Evolutionary conservation across 768 basidiomycete species (phyloP).

Genomic region (Leucocoprinus sp.): DNA sequence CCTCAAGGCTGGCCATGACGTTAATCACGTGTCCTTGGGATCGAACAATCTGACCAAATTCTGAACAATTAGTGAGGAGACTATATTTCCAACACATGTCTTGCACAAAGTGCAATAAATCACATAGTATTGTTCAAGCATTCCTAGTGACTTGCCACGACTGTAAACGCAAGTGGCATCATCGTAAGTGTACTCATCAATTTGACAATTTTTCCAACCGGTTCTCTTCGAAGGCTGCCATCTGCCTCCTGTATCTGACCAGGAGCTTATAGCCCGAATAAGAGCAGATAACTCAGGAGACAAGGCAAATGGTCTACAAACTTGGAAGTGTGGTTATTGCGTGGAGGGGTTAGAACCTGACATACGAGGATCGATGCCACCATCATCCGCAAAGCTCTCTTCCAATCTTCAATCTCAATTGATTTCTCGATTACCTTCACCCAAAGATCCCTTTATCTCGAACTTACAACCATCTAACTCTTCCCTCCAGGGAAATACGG

Average conservation of each 20-base stretch:
- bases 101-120: conserved; percentile 20
- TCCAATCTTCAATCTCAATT: neutral
- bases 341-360: neutral
- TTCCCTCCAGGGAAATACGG: neutral
- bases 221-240: conserved; percentile 26
- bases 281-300: conserved; percentile 15
- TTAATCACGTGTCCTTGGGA: conserved; percentile 11
- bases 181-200: conserved; percentile 19
- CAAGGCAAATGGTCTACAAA: conserved; percentile 12
- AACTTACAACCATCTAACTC: neutral
- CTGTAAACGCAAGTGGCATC: conserved; percentile 28
- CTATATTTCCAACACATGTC: neutral
- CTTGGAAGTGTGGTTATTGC: conserved; percentile 20
- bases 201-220: neutral
- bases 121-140: conserved; percentile 17
- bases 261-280: conserved; percentile 23
- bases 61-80: no score
- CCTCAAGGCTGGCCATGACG: conserved; percentile 12
- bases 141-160: conserved; percentile 26
- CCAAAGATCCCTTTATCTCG: neutral
- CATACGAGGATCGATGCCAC: neutral
- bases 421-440: neutral
- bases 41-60: no score
- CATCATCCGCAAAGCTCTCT: neutral
- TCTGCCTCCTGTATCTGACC: conserved; percentile 24